Evolutionary conservation across 495 filamentous ascomycete species (phyloP).

Genomic region (Staphylotrichum longicolle): DNA sequence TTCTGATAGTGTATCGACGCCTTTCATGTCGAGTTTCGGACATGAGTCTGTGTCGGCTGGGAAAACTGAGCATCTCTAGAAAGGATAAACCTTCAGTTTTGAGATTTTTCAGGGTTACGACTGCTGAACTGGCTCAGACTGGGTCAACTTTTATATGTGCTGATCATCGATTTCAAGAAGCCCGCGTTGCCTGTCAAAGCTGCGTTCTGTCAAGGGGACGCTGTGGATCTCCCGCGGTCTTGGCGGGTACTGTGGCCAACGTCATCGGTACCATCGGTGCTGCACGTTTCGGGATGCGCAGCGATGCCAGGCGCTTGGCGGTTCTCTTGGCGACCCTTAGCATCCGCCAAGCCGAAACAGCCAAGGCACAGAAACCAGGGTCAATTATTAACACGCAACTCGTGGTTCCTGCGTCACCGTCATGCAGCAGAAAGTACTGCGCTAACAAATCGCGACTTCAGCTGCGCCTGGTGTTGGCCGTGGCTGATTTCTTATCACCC

Average conservation of each 20-base stretch:
- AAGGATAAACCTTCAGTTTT: no score
- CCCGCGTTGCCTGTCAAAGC: no score
- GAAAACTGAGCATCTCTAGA: neutral
- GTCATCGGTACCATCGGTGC: conserved; percentile 11
- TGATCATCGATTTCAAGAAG: no score
- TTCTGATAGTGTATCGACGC: neutral
- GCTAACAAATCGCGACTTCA: neutral
- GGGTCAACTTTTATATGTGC: no score
- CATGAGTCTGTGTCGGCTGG: neutral
- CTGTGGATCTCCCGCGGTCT: no score
- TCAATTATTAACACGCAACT: neutral
- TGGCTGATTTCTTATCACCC: neutral
- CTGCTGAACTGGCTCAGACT: no score
- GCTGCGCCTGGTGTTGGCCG: conserved; percentile 5
- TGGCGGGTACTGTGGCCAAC: neutral
- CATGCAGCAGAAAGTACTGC: neutral
- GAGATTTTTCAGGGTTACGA: no score
- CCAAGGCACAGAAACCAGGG: neutral
- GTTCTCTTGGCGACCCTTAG: conserved; percentile 5
- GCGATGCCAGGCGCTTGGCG: conserved; percentile 7
- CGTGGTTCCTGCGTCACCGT: neutral
- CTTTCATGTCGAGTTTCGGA: no score
- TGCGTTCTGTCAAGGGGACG: no score
- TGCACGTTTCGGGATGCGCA: conserved; percentile 1
- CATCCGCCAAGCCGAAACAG: neutral